Evolutionary conservation across 495 filamentous ascomycete genomes (phyloP), one percentile per base, ranked within the genome.

Genomic region (Penicillium maclennaniae): DNA sequence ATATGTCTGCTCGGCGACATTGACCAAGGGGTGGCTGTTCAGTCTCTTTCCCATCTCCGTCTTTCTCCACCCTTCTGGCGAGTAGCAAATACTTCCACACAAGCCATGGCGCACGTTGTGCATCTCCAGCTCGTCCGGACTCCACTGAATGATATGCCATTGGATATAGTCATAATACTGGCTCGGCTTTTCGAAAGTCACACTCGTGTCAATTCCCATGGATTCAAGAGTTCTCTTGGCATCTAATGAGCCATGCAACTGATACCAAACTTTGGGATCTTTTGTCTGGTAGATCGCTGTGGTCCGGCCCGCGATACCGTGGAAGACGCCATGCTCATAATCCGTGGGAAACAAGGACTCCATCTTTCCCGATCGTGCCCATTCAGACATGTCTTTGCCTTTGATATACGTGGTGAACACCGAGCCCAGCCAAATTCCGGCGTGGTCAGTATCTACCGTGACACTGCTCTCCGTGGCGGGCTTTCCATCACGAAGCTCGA

Each of bases 201-300:
- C 52, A 40, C 59, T 43, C 6, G 52, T 26, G 36, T 66, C 55
- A 21, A 67, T 63, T 0, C 65, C 65, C 59, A 71, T 63, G 1
- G 59, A 55, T 7, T 43, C 8, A 4, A 69, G 63, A 1, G 51
- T 51, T 25, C 51, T 43, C 1, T 51, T 43, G 3, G 67, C 62
- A 43, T 71, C 48, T 4, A 71, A 40, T 0, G 65, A 69, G 1
- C 67, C 69, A 25, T 71, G 67, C 4, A 71, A 56, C 42, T 71
- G 69, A 40, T 66, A 71, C 62, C 62, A 69, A 5, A 68, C 61
- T 6, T 48, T 46, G 0, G 54, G 38, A 31, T 63, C 49, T 23
- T 65, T 66, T 0, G 67, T 69, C 7, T 55, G 58, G 27, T 69
- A 68, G 8, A 71, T 51, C 1, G 66, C 62, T 4, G 65, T 69